A percentile compares a stretch with the other conserved stretches of the same genome.
phyloP scores from a whole-genome alignment of 1,284 basidiomycete genomes.

The Moesziomyces globuligerus region DNA sequence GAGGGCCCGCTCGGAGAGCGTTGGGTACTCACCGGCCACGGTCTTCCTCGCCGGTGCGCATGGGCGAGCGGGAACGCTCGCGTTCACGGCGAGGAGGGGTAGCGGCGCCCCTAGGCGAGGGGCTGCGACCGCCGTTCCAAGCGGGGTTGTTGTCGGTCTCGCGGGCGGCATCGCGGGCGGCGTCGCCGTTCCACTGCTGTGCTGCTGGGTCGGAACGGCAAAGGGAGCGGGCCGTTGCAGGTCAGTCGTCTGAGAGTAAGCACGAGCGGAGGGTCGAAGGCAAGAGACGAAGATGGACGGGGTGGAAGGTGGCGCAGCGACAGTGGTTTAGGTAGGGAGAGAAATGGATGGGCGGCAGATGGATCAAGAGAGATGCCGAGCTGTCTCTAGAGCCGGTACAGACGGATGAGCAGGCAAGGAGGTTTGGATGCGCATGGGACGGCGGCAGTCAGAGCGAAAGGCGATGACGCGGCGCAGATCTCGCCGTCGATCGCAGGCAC shows the following conservation, averaged over 20 bases:
- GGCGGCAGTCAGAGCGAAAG: no score
- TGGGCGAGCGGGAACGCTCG: slow-evolving; percentile 45
- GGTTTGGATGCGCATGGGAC: no score
- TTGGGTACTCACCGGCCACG: slow-evolving; percentile 47
- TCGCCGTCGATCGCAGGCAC: no score
- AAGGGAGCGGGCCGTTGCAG: slow-evolving; percentile 21
- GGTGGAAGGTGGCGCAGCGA: slow-evolving; percentile 5
- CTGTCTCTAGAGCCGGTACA: neutral
- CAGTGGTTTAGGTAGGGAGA: neutral
- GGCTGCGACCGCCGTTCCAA: slow-evolving; percentile 45
- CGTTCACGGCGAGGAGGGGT: slow-evolving; percentile 55
- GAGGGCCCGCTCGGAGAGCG: neutral
- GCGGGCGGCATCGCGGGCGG: slow-evolving; percentile 52
- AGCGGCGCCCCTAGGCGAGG: slow-evolving; percentile 45
- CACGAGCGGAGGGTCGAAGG: slow-evolving; percentile 3
- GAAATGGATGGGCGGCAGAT: neutral
- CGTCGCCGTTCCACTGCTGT: slow-evolving; percentile 54
- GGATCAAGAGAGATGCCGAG: neutral
- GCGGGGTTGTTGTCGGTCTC: slow-evolving; percentile 50
- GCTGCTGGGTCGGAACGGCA: slow-evolving; percentile 41
- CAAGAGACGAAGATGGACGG: neutral
- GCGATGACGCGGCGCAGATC: no score
- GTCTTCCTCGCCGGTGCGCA: slow-evolving; percentile 31
- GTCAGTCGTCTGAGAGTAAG: slow-evolving; percentile 25
- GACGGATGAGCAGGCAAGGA: no score